phyloP scores from a whole-genome alignment of 345 rosid genomes.

The Populus euphratica region DNA sequence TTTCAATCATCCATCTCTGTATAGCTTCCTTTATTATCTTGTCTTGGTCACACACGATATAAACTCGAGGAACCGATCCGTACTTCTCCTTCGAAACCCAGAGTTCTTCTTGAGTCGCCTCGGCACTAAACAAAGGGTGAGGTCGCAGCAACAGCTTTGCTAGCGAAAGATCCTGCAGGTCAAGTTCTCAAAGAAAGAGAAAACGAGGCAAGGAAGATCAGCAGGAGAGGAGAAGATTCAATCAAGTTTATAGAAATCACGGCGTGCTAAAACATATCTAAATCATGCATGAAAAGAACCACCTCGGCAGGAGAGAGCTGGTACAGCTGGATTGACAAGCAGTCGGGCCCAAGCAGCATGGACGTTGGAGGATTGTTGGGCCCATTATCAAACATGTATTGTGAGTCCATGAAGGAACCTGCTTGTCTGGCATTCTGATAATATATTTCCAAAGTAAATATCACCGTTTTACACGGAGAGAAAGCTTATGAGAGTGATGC shows the following conservation, averaged over 20 bases:
- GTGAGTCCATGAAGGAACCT: slow-evolving; percentile 25
- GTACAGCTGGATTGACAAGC: slow-evolving; percentile 25
- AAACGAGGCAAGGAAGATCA: background rate
- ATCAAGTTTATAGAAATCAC: background rate
- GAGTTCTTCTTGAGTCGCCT: background rate
- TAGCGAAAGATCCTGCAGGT: slow-evolving; percentile 19
- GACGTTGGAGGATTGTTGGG: slow-evolving; percentile 28
- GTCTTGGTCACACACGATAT: slow-evolving; percentile 22
- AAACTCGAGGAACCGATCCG: slow-evolving; percentile 20
- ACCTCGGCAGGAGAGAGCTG: slow-evolving; percentile 46
- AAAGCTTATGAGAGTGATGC: no score
- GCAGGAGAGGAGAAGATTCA: background rate
- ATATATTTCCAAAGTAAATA: background rate
- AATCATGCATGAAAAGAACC: slow-evolving; percentile 9
- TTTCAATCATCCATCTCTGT: slow-evolving; percentile 20
- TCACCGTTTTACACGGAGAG: background rate
- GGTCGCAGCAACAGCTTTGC: slow-evolving; percentile 16
- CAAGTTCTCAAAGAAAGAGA: background rate
- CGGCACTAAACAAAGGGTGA: background rate
- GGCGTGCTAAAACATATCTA: no score
- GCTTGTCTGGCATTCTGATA: slow-evolving; percentile 8
- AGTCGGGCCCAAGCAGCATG: background rate
- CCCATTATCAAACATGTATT: slow-evolving; percentile 18
- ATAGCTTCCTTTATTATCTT: background rate
- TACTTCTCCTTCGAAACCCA: slow-evolving; percentile 15